phyloP scores from a whole-genome alignment of 345 rosid genomes.

The Linum trigynum region DNA sequence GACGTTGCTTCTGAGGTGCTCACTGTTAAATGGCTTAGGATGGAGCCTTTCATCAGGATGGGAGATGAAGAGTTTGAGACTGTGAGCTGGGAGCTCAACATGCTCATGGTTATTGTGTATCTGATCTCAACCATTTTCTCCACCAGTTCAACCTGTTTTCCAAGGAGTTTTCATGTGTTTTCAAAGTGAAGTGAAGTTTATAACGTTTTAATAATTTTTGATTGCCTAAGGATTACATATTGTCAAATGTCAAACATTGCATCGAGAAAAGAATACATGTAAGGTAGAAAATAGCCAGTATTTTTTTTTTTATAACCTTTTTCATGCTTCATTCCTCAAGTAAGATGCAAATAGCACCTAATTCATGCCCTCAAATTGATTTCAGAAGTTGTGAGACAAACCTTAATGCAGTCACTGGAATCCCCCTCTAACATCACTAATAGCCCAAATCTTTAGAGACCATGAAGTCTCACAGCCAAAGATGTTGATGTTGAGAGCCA shows the following conservation, averaged over 20 bases:
- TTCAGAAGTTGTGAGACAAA: slow-evolving; percentile 6
- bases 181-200: too few species aligned
- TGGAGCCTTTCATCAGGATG: slow-evolving; percentile 35
- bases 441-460: slow-evolving; percentile 48
- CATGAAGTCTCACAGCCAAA: slow-evolving; percentile 28
- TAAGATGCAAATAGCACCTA: too few species aligned
- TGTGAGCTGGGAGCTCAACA: slow-evolving; percentile 43
- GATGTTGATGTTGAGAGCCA: slow-evolving; percentile 33
- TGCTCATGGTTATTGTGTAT: slow-evolving; percentile 37
- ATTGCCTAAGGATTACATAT: too few species aligned
- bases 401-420: slow-evolving; percentile 43
- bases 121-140: slow-evolving; percentile 39
- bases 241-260: too few species aligned
- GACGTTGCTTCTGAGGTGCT: slow-evolving; percentile 84
- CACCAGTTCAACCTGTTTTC: slow-evolving; percentile 51
- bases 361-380: too few species aligned
- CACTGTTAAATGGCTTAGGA: slow-evolving; percentile 62
- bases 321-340: too few species aligned
- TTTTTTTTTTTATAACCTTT: too few species aligned
- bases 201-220: too few species aligned
- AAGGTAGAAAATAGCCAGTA: too few species aligned
- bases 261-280: too few species aligned
- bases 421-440: slow-evolving; percentile 48
- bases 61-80: slow-evolving; percentile 34
- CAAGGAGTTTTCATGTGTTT: too few species aligned